Conservation (phyloP, 805 yeast species). For the Teunomyces barrocoloradensis region DNA sequence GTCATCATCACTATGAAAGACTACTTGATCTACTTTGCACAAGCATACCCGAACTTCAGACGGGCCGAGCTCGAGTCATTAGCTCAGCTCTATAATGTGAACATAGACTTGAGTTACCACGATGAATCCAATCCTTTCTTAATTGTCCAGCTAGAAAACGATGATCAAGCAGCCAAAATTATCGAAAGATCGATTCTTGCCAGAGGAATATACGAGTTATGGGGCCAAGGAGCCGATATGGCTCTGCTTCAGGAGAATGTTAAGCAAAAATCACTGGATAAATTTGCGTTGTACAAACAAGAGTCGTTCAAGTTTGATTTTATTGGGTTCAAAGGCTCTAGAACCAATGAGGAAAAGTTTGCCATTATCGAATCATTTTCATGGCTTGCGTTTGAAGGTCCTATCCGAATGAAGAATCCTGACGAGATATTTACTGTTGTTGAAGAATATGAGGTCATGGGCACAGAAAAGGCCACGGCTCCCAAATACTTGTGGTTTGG, state of each 20-base stretch:
- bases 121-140: slow-evolving; percentile 66
- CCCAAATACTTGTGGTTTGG: slow-evolving; percentile 74
- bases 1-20: slow-evolving; percentile 39
- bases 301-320: slow-evolving; percentile 78
- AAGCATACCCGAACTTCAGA: slow-evolving; percentile 75
- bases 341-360: slow-evolving; percentile 50
- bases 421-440: slow-evolving; percentile 67
- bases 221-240: slow-evolving; percentile 66
- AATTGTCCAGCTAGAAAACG: slow-evolving; percentile 62
- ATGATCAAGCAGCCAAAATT: slow-evolving; percentile 62
- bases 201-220: slow-evolving; percentile 76
- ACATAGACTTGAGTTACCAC: slow-evolving; percentile 60
- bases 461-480: slow-evolving; percentile 43
- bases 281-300: slow-evolving; percentile 37
- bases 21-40: slow-evolving; percentile 82
- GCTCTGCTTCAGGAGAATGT: slow-evolving; percentile 58
- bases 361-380: slow-evolving; percentile 67
- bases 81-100: slow-evolving; percentile 60
- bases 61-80: slow-evolving; percentile 80
- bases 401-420: slow-evolving; percentile 74
- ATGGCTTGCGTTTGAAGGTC: slow-evolving; percentile 72
- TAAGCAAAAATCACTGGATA: slow-evolving; percentile 27
- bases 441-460: slow-evolving; percentile 62
- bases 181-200: slow-evolving; percentile 67
- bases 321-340: slow-evolving; percentile 69